Evolutionary conservation across 2,329 filamentous ascomycete species (phyloP).

Genomic region (Colletotrichum sp.): DNA sequence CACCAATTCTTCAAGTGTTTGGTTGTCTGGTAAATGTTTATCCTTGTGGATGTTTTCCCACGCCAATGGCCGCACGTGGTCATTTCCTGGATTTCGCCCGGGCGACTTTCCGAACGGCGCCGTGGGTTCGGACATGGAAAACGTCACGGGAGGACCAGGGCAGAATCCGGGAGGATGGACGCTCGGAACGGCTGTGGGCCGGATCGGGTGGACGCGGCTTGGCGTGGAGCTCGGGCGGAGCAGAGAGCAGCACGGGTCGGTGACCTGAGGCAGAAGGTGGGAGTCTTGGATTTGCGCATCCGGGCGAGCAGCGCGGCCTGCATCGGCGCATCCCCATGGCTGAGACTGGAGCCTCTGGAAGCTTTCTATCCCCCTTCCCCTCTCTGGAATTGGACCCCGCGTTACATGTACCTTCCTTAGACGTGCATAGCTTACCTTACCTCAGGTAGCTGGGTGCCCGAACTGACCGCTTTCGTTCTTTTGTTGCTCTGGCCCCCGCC

Average conservation of each 20-base stretch:
- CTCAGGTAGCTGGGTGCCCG: not conserved
- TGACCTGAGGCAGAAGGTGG: constrained; percentile 18
- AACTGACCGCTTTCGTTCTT: constrained; percentile 18
- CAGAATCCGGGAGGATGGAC: not conserved
- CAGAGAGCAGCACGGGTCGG: not conserved
- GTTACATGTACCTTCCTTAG: constrained; percentile 16
- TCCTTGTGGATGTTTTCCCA: not conserved
- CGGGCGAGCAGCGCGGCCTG: constrained; percentile 3
- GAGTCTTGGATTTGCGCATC: not conserved
- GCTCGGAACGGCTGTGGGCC: constrained; percentile 10
- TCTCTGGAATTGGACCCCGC: constrained; percentile 13
- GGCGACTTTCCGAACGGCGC: not conserved
- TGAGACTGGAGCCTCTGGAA: constrained; percentile 9
- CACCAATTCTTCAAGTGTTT: not conserved
- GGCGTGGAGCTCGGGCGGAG: not conserved
- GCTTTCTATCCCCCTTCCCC: constrained; percentile 11
- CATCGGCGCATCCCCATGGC: constrained; percentile 2
- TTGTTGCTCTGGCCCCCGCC: constrained; percentile 11
- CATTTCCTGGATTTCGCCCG: not conserved
- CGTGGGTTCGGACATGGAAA: not conserved
- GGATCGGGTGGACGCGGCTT: constrained; percentile 8
- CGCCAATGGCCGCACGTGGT: not conserved
- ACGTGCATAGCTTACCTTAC: constrained; percentile 2
- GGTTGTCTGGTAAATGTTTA: not conserved
- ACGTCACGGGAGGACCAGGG: not conserved